Percentiles rank a stretch among this genome's conserved stretches.
Evolutionary conservation across 225 moss, liverwort and hornwort genomes (phyloP).

Genomic region (Pseudoscleropodium purum): DNA sequence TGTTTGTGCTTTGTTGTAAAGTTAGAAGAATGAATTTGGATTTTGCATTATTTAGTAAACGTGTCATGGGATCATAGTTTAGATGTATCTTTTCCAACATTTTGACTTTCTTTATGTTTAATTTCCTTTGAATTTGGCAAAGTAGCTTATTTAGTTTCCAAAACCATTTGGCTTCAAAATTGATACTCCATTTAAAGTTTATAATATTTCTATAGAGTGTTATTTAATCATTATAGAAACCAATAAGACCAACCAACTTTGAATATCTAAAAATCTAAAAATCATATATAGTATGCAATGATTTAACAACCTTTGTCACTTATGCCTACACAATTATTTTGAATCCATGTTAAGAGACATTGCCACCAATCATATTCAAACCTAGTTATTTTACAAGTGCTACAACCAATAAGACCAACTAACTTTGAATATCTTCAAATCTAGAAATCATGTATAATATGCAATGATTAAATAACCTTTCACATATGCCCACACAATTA

Average conservation of each 20-base stretch:
- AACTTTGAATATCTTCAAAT: neutral
- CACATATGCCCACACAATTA: fast-evolving
- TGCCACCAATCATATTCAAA: too few relatives aligned
- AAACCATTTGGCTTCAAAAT: neutral
- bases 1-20: fast-evolving
- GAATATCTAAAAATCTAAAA: too few relatives aligned
- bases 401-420: neutral
- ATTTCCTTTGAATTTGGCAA: neutral
- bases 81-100: neutral
- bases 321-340: too few relatives aligned
- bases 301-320: too few relatives aligned
- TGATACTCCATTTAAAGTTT: too few relatives aligned
- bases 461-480: neutral
- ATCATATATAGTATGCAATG: too few relatives aligned
- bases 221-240: too few relatives aligned
- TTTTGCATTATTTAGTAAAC: neutral
- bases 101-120: neutral
- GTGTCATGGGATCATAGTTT: neutral
- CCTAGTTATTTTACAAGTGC: too few relatives aligned
- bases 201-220: too few relatives aligned
- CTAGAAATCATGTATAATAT: neutral
- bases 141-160: neutral
- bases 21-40: neutral
- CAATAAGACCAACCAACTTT: too few relatives aligned
- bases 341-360: too few relatives aligned